Conservation (phyloP, 495 filamentous ascomycete species). For the Aspergillus heteromorphus region DNA sequence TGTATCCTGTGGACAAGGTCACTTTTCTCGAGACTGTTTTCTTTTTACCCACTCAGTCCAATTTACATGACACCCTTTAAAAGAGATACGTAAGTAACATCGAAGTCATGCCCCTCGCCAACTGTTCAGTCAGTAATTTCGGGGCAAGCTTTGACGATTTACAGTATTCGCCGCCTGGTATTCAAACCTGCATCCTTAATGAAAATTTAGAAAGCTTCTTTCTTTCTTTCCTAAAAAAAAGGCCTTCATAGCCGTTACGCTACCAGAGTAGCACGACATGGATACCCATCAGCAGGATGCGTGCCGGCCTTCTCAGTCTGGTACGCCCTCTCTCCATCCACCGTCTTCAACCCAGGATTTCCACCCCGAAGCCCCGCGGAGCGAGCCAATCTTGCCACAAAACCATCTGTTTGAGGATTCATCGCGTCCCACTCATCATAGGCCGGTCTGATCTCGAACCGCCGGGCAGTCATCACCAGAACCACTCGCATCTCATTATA, state of each 20-base stretch:
- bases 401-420: background rate
- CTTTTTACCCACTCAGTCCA: too few species aligned
- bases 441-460: slow-evolving; percentile 22
- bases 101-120: too few species aligned
- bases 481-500: slow-evolving; percentile 33
- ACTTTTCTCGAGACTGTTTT: too few species aligned
- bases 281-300: background rate
- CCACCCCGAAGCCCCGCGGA: background rate
- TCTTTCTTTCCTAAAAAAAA: too few species aligned
- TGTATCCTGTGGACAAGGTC: too few species aligned
- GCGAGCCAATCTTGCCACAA: background rate
- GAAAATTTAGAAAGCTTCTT: background rate
- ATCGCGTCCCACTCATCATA: slow-evolving; percentile 10
- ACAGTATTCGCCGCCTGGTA: too few species aligned
- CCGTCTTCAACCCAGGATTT: background rate
- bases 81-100: too few species aligned
- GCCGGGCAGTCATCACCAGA: slow-evolving; percentile 27
- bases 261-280: background rate
- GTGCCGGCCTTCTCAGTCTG: background rate
- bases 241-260: background rate
- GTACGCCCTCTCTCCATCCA: background rate
- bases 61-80: too few species aligned
- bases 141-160: too few species aligned
- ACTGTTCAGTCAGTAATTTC: too few species aligned
- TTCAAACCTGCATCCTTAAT: too few species aligned